phyloP scores from a whole-genome alignment of 2,329 filamentous ascomycete species.

The Aspergillus candidus region DNA sequence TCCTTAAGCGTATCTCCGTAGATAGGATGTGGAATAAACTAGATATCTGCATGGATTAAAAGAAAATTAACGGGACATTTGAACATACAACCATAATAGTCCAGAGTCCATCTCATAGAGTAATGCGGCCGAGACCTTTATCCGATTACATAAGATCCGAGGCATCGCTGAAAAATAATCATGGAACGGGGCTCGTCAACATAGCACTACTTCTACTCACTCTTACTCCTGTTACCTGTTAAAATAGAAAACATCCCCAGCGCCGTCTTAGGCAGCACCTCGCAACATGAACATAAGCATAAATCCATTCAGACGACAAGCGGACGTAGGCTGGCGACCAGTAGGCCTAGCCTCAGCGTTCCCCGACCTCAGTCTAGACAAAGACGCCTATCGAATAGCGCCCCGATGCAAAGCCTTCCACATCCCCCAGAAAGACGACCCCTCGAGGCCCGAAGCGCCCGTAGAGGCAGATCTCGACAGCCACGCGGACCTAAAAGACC shows the following conservation, averaged over 20 bases:
- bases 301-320: conserved; percentile 17
- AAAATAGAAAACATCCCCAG: too few species aligned
- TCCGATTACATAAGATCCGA: too few species aligned
- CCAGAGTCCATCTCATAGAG: too few species aligned
- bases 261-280: too few species aligned
- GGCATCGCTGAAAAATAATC: too few species aligned
- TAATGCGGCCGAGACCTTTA: too few species aligned
- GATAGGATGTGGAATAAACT: background rate
- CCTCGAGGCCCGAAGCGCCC: conserved; percentile 18
- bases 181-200: too few species aligned
- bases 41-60: conserved; percentile 9
- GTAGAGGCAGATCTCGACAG: conserved; percentile 25
- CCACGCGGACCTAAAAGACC: conserved; percentile 46
- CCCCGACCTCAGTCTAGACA: conserved; percentile 45
- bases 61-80: conserved; percentile 10
- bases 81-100: too few species aligned
- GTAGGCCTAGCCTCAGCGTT: conserved; percentile 52
- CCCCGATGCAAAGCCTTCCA: conserved; percentile 57
- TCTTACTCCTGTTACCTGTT: too few species aligned
- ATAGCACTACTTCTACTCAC: too few species aligned
- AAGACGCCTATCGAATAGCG: conserved; percentile 33
- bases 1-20: conserved; percentile 21
- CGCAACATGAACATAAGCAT: conserved; percentile 5
- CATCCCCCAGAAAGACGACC: conserved; percentile 37
- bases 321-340: conserved; percentile 45